phyloP scores from a whole-genome alignment of 345 rosid species.

The Kandelia obovata region DNA sequence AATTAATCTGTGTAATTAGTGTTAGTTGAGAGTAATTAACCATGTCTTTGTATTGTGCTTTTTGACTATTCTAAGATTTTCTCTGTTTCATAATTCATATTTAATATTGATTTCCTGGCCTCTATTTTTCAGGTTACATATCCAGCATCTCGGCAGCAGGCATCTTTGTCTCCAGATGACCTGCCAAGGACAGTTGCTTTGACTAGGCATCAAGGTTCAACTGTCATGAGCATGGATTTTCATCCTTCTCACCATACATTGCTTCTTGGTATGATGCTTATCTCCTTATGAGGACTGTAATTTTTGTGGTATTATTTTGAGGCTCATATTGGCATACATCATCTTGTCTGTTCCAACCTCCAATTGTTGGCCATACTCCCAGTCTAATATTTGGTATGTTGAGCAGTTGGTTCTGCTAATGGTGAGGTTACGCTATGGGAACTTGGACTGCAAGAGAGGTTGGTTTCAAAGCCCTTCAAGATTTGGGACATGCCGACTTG shows the following conservation, averaged over 20 bases:
- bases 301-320: background rate
- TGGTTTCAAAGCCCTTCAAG: constrained; percentile 75
- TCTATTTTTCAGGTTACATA: constrained; percentile 58
- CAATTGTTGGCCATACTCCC: background rate
- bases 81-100: constrained; percentile 6
- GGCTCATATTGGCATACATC: background rate
- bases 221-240: constrained; percentile 86
- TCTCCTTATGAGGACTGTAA: background rate
- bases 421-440: constrained; percentile 92
- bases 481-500: constrained; percentile 56
- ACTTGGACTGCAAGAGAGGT: constrained; percentile 51
- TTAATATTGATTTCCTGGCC: constrained; percentile 7
- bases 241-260: constrained; percentile 61
- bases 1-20: constrained; percentile 12
- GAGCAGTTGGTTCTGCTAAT: constrained; percentile 68
- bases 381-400: constrained; percentile 30
- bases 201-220: constrained; percentile 67
- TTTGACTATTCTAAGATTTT: background rate
- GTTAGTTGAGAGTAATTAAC: constrained; percentile 10
- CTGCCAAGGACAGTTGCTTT: constrained; percentile 75
- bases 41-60: constrained; percentile 4
- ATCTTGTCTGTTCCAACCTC: background rate
- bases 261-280: constrained; percentile 67
- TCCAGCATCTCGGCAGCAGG: constrained; percentile 54
- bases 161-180: constrained; percentile 70